A percentile compares a stretch with the other conserved stretches of the same genome.
phyloP scores from a whole-genome alignment of 192 early-diverging fungal species.

The Linnemannia schmuckeri region DNA sequence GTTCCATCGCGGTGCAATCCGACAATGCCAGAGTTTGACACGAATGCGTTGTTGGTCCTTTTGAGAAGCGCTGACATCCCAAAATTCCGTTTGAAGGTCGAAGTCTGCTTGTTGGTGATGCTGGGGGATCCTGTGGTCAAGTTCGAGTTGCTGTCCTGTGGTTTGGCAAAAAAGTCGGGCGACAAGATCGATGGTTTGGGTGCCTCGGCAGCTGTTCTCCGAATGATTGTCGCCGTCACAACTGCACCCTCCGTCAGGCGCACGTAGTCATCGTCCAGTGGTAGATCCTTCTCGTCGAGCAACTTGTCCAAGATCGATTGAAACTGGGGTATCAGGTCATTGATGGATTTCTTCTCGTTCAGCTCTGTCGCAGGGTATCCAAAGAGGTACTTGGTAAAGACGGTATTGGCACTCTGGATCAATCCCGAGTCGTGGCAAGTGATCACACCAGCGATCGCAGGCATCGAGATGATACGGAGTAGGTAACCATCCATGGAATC shows the following conservation, averaged over 20 bases:
- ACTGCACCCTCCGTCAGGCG: slow-evolving; percentile 55
- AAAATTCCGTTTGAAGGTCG: slow-evolving; percentile 45
- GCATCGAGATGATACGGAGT: slow-evolving; percentile 70
- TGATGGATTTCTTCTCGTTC: slow-evolving; percentile 64
- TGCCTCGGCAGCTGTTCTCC: slow-evolving; percentile 50
- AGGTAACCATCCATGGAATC: slow-evolving; percentile 39
- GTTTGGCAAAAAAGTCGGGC: slow-evolving; percentile 49
- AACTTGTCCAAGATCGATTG: slow-evolving; percentile 60
- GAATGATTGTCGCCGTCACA: slow-evolving; percentile 53
- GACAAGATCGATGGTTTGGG: slow-evolving; percentile 50
- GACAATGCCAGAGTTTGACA: slow-evolving; percentile 61
- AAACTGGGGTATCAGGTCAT: slow-evolving; percentile 71
- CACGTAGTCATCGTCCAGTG: slow-evolving; percentile 32
- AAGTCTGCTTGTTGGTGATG: slow-evolving; percentile 21
- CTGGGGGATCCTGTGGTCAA: not conserved
- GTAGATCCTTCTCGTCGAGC: slow-evolving; percentile 35
- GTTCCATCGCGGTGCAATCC: slow-evolving; percentile 74
- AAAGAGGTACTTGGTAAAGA: slow-evolving; percentile 75
- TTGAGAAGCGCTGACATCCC: slow-evolving; percentile 48
- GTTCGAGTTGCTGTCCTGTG: slow-evolving; percentile 17
- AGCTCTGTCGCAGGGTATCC: slow-evolving; percentile 63
- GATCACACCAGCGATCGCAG: slow-evolving; percentile 73
- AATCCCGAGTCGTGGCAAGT: slow-evolving; percentile 63
- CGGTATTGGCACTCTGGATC: slow-evolving; percentile 69
- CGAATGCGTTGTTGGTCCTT: slow-evolving; percentile 31